Conservation (phyloP, 331 rosid genomes). For the Acacia pycnantha region DNA sequence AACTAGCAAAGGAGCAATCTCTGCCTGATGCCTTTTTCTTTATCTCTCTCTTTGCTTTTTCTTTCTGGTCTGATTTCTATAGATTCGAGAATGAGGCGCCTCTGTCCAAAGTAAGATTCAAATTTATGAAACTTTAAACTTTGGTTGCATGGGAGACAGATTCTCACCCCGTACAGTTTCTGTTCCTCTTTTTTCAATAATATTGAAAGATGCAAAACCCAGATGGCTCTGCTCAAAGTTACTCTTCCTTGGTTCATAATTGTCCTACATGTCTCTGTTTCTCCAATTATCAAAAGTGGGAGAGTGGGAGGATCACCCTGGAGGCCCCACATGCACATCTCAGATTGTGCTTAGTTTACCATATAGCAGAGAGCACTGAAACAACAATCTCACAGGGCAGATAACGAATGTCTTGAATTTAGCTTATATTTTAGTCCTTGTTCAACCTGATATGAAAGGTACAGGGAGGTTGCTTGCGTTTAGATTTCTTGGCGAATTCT, state of each 20-base stretch:
- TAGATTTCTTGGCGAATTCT: conserved; percentile 19
- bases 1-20: conserved; percentile 47
- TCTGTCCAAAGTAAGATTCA: conserved; percentile 75
- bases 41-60: conserved; percentile 49
- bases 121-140: conserved; percentile 36
- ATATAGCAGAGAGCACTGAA: conserved; percentile 15
- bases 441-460: conserved; percentile 18
- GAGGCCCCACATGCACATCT: conserved; percentile 34
- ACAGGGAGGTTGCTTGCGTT: conserved; percentile 19
- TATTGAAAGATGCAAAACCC: conserved; percentile 37
- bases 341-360: conserved; percentile 23
- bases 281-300: conserved; percentile 16
- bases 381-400: not conserved
- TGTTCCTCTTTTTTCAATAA: conserved; percentile 42
- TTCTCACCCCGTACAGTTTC: conserved; percentile 64
- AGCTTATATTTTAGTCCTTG: conserved; percentile 4
- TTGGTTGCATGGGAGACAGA: conserved; percentile 66
- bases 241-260: conserved; percentile 17
- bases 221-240: conserved; percentile 38
- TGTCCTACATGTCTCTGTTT: conserved; percentile 31
- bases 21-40: conserved; percentile 64
- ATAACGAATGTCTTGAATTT: conserved; percentile 26
- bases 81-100: conserved; percentile 67
- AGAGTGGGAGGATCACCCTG: not conserved
- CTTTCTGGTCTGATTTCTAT: conserved; percentile 58